These are phyloP conservation scores for Diaporthe nobilis DNA, from an alignment of 2,329 filamentous ascomycete genomes.

Conservation along the genomic window DNA sequence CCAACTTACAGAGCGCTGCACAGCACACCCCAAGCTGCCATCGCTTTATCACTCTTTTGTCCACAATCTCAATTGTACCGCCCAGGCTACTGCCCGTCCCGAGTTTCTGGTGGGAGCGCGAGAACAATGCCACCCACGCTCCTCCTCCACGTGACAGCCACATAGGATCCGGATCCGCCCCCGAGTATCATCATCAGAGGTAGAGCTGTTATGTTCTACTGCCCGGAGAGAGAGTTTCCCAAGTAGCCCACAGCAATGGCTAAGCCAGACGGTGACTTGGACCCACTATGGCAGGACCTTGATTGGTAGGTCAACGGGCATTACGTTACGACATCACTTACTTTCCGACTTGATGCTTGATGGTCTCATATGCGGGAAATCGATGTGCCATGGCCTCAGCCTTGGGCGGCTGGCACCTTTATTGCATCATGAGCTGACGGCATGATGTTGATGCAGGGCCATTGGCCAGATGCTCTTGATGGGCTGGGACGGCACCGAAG, in stretches of 20 bases:
- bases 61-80: background rate
- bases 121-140: constrained; percentile 14
- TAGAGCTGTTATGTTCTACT: constrained; percentile 30
- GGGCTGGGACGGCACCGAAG: constrained; percentile 88
- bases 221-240: background rate
- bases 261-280: constrained; percentile 62
- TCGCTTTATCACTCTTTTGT: background rate
- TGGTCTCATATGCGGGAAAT: background rate
- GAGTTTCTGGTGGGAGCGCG: background rate
- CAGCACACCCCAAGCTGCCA: background rate
- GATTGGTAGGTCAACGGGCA: constrained; percentile 73
- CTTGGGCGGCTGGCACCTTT: constrained; percentile 37
- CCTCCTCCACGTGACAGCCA: constrained; percentile 8
- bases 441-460: constrained; percentile 63
- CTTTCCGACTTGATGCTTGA: constrained; percentile 28
- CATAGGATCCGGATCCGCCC: background rate
- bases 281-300: constrained; percentile 81
- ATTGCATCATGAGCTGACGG: constrained; percentile 48
- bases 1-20: background rate
- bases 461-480: constrained; percentile 86
- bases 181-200: background rate
- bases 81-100: background rate
- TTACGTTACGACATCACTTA: background rate
- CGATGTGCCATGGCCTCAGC: constrained; percentile 36
- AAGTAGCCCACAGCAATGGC: constrained; percentile 49